Evolutionary conservation across 2,329 filamentous ascomycete genomes (phyloP).

Genomic region (Basipetospora chlamydospora): DNA sequence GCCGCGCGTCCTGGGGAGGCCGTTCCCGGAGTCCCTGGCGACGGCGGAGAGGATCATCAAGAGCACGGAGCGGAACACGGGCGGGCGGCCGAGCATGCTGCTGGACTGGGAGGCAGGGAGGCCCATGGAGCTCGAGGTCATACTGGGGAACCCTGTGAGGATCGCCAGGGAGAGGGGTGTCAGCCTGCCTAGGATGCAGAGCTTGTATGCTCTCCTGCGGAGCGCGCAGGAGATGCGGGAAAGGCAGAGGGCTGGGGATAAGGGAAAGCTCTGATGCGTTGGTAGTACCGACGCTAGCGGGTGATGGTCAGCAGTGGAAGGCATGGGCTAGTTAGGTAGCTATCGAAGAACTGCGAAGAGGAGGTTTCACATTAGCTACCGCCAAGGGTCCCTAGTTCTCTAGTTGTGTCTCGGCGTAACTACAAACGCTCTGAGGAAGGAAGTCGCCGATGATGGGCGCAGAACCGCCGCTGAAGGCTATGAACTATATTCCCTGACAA

Average conservation of each 20-base stretch:
- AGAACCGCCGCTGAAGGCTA: no score
- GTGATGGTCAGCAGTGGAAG: no score
- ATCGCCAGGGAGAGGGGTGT: slow-evolving; percentile 48
- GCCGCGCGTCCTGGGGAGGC: slow-evolving; percentile 45
- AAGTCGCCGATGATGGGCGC: no score
- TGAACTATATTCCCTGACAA: no score
- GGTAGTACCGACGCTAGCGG: neutral
- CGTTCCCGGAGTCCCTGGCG: slow-evolving; percentile 43
- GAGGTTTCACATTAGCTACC: no score
- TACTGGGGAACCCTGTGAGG: slow-evolving; percentile 54
- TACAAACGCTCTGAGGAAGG: no score
- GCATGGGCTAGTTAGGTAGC: no score
- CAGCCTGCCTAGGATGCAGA: slow-evolving; percentile 53
- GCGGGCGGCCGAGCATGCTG: slow-evolving; percentile 53
- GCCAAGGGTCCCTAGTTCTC: no score
- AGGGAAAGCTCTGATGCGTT: slow-evolving; percentile 1
- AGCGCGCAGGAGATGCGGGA: slow-evolving; percentile 44
- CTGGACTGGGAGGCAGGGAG: slow-evolving; percentile 54
- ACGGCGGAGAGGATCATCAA: slow-evolving; percentile 46
- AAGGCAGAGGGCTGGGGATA: slow-evolving; percentile 3
- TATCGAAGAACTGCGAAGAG: no score
- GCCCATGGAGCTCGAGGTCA: slow-evolving; percentile 57
- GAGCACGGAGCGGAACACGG: slow-evolving; percentile 49
- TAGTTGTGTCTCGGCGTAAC: no score
- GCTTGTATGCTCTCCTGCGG: slow-evolving; percentile 48